A percentile compares a stretch with the other conserved stretches of the same genome.
phyloP scores from a whole-genome alignment of 352 stramenopile genomes.

The Globisporangium nunn region DNA sequence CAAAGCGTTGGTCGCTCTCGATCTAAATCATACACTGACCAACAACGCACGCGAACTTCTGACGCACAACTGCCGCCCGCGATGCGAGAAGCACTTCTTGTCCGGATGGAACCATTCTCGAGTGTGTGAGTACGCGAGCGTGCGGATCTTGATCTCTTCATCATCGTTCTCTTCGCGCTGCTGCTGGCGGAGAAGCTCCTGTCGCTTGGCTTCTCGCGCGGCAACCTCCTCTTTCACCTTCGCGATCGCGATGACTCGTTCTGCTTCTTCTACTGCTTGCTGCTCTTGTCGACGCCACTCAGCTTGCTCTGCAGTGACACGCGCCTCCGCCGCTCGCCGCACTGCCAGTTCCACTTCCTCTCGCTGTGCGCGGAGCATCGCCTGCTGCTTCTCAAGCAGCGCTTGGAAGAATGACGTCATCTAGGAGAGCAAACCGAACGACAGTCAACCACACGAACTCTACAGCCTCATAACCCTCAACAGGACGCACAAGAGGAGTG shows the following conservation, averaged over 20 bases:
- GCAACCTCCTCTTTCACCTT: conserved; percentile 19
- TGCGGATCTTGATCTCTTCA: conserved; percentile 52
- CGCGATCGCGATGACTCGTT: conserved; percentile 5
- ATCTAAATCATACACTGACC: neutral
- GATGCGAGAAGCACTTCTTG: conserved; percentile 57
- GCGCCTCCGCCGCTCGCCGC: conserved; percentile 2
- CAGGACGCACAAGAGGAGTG: conserved; percentile 14
- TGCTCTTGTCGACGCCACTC: conserved; percentile 1
- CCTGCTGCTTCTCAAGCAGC: conserved; percentile 27
- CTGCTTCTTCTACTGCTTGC: conserved; percentile 6
- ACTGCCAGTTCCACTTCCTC: conserved; percentile 18
- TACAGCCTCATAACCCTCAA: neutral
- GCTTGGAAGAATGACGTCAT: conserved; percentile 27
- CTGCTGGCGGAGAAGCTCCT: conserved; percentile 21
- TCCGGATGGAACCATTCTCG: conserved; percentile 57
- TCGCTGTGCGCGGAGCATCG: conserved; percentile 14
- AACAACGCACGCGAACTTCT: too few species aligned
- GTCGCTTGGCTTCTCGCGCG: conserved; percentile 14
- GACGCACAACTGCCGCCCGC: conserved; percentile 42
- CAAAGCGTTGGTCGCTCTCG: neutral
- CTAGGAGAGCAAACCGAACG: conserved; percentile 7
- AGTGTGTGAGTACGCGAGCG: conserved; percentile 46
- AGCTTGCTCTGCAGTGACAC: conserved; percentile 6
- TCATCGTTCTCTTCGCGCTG: conserved; percentile 44
- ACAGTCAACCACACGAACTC: neutral